Conservation (phyloP, 768 basidiomycete genomes). For the Naematelia encephala region DNA sequence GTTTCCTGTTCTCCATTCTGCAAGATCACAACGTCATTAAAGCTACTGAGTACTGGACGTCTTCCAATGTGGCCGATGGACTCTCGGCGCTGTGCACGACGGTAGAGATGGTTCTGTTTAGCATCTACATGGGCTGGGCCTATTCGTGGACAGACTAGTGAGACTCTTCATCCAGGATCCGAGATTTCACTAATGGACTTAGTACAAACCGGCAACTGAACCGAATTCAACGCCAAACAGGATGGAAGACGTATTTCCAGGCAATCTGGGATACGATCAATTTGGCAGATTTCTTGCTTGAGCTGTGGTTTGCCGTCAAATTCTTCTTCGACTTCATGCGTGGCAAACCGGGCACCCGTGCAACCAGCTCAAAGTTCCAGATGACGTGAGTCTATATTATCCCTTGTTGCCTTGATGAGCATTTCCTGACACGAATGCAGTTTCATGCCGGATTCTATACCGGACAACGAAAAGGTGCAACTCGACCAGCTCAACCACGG, state of each 20-base stretch:
- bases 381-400: slow-evolving; percentile 14
- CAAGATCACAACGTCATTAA: slow-evolving; percentile 63
- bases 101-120: slow-evolving; percentile 62
- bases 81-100: slow-evolving; percentile 76
- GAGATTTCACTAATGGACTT: not conserved
- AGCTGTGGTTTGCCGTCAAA: slow-evolving; percentile 63
- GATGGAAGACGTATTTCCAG: slow-evolving; percentile 28
- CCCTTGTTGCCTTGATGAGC: not conserved
- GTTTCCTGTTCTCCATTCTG: slow-evolving; percentile 62
- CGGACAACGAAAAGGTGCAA: not conserved
- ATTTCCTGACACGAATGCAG: not conserved
- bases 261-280: slow-evolving; percentile 42
- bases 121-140: slow-evolving; percentile 16
- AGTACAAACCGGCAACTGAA: slow-evolving; percentile 21
- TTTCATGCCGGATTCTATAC: not conserved
- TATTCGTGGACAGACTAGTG: slow-evolving; percentile 61
- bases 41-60: slow-evolving; percentile 79
- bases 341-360: slow-evolving; percentile 46
- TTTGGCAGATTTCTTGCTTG: slow-evolving; percentile 59
- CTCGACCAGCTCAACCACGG: not conserved
- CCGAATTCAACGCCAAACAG: slow-evolving; percentile 21
- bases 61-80: slow-evolving; percentile 78
- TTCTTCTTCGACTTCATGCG: slow-evolving; percentile 59
- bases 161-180: not conserved
- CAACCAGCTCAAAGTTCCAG: slow-evolving; percentile 22